phyloP scores from a whole-genome alignment of 108 stramenopile species.

The Nannochloropsis oceanica region DNA sequence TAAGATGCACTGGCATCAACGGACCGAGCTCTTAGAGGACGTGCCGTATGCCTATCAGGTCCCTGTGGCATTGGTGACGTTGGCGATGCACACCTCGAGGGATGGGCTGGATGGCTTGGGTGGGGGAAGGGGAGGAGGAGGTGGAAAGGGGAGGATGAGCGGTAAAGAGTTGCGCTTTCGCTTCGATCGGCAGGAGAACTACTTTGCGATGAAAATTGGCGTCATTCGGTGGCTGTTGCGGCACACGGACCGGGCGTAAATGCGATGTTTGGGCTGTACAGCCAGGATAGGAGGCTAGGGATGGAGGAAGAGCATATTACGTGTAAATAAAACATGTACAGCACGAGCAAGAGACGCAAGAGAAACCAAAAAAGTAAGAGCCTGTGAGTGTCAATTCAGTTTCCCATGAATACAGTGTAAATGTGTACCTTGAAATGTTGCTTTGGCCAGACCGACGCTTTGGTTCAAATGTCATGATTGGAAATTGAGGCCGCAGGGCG shows the following conservation, averaged over 20 bases:
- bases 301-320: no score
- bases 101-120: not conserved
- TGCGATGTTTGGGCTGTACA: no score
- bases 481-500: no score
- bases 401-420: no score
- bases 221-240: not conserved
- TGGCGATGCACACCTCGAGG: not conserved
- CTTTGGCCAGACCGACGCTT: no score
- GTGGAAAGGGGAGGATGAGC: not conserved
- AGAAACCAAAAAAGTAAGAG: no score
- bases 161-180: not conserved
- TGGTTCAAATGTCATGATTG: no score
- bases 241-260: not conserved
- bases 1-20: not conserved
- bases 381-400: no score
- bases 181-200: not conserved
- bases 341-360: no score
- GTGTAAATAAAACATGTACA: no score
- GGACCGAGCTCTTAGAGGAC: not conserved
- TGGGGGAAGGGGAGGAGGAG: not conserved
- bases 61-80: not conserved
- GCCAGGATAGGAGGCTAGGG: no score
- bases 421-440: no score
- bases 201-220: not conserved
- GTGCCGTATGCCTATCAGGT: not conserved